Conservation (phyloP, 2,329 filamentous ascomycete species). For the Aspergillus oerlinghausenensis region DNA sequence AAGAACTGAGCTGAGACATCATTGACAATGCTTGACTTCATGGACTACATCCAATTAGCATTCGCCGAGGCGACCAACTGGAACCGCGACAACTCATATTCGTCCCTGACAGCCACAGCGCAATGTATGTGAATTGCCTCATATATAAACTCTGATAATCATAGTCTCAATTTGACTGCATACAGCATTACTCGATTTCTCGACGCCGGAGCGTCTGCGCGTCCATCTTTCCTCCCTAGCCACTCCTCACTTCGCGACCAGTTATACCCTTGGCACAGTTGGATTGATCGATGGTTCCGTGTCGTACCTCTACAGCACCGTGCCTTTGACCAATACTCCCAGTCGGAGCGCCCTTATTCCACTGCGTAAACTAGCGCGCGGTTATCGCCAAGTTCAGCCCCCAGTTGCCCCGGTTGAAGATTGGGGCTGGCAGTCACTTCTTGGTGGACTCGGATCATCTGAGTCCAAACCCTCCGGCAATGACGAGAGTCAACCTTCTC, state of each 20-base stretch:
- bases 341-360: slow-evolving; percentile 72
- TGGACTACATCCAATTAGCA: slow-evolving; percentile 91
- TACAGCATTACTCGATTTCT: slow-evolving; percentile 78
- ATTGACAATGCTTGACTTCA: slow-evolving; percentile 80
- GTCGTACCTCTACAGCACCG: slow-evolving; percentile 90
- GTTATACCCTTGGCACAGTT: slow-evolving; percentile 83
- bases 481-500: neutral
- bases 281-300: slow-evolving; percentile 95
- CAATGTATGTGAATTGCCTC: slow-evolving; percentile 53
- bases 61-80: slow-evolving; percentile 84
- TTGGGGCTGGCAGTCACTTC: slow-evolving; percentile 30
- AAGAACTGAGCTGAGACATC: neutral
- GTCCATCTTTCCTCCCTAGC: slow-evolving; percentile 87
- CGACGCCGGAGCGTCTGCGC: slow-evolving; percentile 76
- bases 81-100: slow-evolving; percentile 90
- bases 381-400: slow-evolving; percentile 69
- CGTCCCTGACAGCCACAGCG: slow-evolving; percentile 75
- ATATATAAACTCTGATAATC: neutral
- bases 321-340: slow-evolving; percentile 62
- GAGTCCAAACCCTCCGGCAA: slow-evolving; percentile 7
- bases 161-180: slow-evolving; percentile 5
- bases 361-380: slow-evolving; percentile 70
- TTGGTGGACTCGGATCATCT: slow-evolving; percentile 17
- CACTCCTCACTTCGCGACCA: slow-evolving; percentile 88
- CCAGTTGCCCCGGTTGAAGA: slow-evolving; percentile 32